Evolutionary conservation across 1,284 basidiomycete species (phyloP), one percentile per base, ranked within the genome.

Genomic region (Farysia itapuensis): DNA sequence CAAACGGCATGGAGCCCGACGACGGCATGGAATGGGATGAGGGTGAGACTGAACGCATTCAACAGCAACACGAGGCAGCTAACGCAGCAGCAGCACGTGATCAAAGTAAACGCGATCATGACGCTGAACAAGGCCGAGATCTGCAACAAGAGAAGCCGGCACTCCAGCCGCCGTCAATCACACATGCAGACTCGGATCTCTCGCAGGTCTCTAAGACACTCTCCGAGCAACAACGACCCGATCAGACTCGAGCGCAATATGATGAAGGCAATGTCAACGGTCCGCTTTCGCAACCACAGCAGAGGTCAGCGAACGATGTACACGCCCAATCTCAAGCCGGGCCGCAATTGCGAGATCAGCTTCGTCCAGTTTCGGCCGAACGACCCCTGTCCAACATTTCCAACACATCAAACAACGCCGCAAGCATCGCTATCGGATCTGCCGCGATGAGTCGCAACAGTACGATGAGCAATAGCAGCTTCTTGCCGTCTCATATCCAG

Each of bases 21-120:
- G 80, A 80, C 61, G 79, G 80, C 14, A 77, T 80, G 59, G 79
- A 78, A 41, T 81, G 80, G 81, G 80, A 80, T 15, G 78, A 77
- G 35, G 67, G 69, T 23, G 78, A 79, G n/a, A 78, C 69, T 5
- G 72, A 74, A 31, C 72, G 75, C 18, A 61, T 74, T 19, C 78
- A 78, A 45, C 64, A 63, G 33, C 63, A 61, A 15, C 48, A 57
- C 35, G 60, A 47, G 6, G 31, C 31, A 9, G 26, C 11, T n/a
- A 9, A 33, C 8, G 18, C 12, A 9, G 9, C 8, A 8, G 31
- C 31, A 11, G 26, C n/a, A n/a, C 26, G n/a, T 28, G 11, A 28
- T 11, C 26, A 28, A 44, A 51, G 36, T 44, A 42, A 31, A 39
- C 20, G 7, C 47, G 36, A 23, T 28, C 11, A 11, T 13, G 43